Conservation (phyloP, 805 yeast species). For the Lipomyces spencermartinsiae region DNA sequence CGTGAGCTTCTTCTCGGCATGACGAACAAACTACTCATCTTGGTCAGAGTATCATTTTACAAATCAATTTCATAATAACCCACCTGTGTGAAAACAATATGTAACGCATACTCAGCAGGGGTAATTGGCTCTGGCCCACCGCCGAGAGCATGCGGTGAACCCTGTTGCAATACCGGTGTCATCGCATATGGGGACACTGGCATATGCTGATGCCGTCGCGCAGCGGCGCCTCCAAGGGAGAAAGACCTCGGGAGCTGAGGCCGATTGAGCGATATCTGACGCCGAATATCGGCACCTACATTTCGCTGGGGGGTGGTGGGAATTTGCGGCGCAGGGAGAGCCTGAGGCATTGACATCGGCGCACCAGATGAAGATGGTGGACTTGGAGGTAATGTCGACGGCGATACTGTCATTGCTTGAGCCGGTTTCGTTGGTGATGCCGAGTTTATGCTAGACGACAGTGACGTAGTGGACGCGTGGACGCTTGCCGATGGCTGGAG, state of each 20-base stretch:
- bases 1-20: constrained; percentile 86
- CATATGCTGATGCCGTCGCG: constrained; percentile 12
- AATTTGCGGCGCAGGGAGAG: background rate
- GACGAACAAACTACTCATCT: constrained; percentile 69
- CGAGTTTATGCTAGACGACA: constrained; percentile 12
- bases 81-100: constrained; percentile 85
- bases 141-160: background rate
- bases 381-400: constrained; percentile 12
- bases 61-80: constrained; percentile 10
- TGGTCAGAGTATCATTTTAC: background rate
- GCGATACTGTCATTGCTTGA: constrained; percentile 12
- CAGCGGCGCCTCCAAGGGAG: constrained; percentile 25
- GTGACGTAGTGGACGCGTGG: constrained; percentile 12
- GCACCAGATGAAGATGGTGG: constrained; percentile 13
- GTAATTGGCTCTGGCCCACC: constrained; percentile 59
- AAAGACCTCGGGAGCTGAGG: constrained; percentile 32
- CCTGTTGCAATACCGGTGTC: background rate
- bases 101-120: constrained; percentile 89
- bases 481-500: background rate
- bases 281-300: constrained; percentile 12
- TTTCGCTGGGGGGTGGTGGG: constrained; percentile 9
- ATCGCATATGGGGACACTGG: constrained; percentile 9
- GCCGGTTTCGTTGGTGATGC: constrained; percentile 18
- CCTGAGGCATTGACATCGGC: background rate
- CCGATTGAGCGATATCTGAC: constrained; percentile 17